phyloP scores from a whole-genome alignment of 805 yeast genomes.

The Kodamaea leandrae region DNA sequence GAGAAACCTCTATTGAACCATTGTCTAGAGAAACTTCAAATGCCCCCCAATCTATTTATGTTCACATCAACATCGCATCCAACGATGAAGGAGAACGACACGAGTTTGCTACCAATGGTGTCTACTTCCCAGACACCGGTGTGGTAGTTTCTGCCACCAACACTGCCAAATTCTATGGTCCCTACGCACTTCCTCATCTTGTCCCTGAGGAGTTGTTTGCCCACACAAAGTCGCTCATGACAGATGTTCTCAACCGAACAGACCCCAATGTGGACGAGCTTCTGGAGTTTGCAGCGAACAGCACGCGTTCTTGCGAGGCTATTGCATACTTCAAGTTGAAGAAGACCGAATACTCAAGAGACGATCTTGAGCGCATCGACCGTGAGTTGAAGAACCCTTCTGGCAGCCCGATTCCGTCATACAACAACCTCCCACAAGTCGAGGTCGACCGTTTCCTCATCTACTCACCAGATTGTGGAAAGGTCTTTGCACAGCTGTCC shows the following conservation, averaged over 20 bases:
- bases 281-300: conserved; percentile 31
- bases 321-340: conserved; percentile 65
- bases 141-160: conserved; percentile 55
- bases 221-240: conserved; percentile 42
- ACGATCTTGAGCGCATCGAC: conserved; percentile 62
- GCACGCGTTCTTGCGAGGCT: conserved; percentile 61
- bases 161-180: conserved; percentile 63
- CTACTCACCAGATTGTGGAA: conserved; percentile 90
- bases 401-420: conserved; percentile 67
- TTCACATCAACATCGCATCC: background rate
- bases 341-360: conserved; percentile 52
- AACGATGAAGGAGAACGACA: conserved; percentile 48
- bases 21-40: too few species aligned
- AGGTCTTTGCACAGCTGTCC: conserved; percentile 33
- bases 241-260: conserved; percentile 45
- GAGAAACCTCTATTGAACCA: too few species aligned
- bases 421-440: conserved; percentile 49
- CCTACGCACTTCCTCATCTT: conserved; percentile 61
- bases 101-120: conserved; percentile 51
- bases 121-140: conserved; percentile 67
- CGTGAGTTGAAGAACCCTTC: conserved; percentile 67
- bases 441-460: conserved; percentile 54
- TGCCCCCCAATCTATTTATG: background rate
- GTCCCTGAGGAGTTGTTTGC: conserved; percentile 41
- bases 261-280: conserved; percentile 31